Conservation (phyloP, 1,139 yeast species). For the Yamadazyma sp. region DNA sequence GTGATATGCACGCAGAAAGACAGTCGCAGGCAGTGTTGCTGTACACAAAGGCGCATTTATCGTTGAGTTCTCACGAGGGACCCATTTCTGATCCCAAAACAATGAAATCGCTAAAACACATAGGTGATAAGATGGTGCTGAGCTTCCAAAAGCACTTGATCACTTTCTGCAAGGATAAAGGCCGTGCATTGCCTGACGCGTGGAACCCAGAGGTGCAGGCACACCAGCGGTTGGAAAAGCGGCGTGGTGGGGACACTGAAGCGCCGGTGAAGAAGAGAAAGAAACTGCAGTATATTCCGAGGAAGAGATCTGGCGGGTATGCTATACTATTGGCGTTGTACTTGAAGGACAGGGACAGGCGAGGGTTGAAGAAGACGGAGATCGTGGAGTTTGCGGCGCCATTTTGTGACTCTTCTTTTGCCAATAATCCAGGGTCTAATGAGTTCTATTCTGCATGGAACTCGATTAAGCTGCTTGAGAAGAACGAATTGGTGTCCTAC, state of each 20-base stretch:
- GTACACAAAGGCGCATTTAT: constrained; percentile 49
- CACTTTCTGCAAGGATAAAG: constrained; percentile 47
- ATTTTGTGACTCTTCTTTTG: constrained; percentile 67
- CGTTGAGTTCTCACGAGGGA: constrained; percentile 41
- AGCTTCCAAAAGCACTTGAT: constrained; percentile 41
- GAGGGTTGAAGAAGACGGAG: constrained; percentile 62
- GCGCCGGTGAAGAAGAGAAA: constrained; percentile 22
- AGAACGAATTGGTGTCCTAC: constrained; percentile 58
- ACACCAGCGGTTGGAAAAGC: constrained; percentile 2
- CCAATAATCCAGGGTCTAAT: constrained; percentile 57
- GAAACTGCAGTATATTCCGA: constrained; percentile 62
- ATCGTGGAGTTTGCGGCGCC: constrained; percentile 57
- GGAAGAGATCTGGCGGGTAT: constrained; percentile 80
- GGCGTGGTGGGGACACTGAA: constrained; percentile 8
- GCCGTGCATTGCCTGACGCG: constrained; percentile 37
- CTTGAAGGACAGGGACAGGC: constrained; percentile 46
- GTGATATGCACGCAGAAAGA: constrained; percentile 38
- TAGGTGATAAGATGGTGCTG: constrained; percentile 64
- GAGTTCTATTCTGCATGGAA: constrained; percentile 81
- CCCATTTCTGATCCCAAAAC: constrained; percentile 51
- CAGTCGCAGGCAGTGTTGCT: constrained; percentile 46
- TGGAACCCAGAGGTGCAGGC: constrained; percentile 20
- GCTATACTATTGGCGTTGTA: constrained; percentile 72
- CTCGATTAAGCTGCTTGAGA: constrained; percentile 61
- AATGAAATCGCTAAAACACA: constrained; percentile 49